Evolutionary conservation across 768 basidiomycete species (phyloP).

Genomic region (Psilocybe cyanescens): DNA sequence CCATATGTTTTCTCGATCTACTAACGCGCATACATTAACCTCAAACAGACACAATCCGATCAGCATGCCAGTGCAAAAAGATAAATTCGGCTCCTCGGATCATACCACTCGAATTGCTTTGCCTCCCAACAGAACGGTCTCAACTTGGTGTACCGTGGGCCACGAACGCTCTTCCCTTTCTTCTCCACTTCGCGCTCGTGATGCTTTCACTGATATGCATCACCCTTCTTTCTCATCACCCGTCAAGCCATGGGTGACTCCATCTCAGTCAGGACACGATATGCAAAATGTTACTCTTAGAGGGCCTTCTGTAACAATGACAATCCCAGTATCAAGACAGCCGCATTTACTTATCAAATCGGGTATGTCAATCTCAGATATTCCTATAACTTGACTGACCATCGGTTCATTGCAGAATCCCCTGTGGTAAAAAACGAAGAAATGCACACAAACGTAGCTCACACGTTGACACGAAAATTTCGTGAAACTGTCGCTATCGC

Average conservation of each 20-base stretch:
- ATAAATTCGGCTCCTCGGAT: neutral
- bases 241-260: neutral
- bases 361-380: no score
- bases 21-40: constrained; percentile 16
- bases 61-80: neutral
- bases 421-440: no score
- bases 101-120: neutral
- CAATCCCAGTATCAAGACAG: no score
- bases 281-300: no score
- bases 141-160: no score
- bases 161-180: neutral
- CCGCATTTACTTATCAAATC: no score
- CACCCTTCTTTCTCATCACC: neutral
- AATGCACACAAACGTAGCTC: no score
- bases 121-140: no score
- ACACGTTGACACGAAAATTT: neutral
- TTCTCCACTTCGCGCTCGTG: neutral
- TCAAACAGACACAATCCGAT: neutral
- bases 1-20: neutral
- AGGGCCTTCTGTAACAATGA: no score
- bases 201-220: neutral
- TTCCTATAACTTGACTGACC: no score
- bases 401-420: no score
- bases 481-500: neutral
- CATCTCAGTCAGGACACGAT: no score